These are phyloP conservation scores for Xylaria grammica DNA, from an alignment of 495 filamentous ascomycete genomes.

Conservation along the genomic window DNA sequence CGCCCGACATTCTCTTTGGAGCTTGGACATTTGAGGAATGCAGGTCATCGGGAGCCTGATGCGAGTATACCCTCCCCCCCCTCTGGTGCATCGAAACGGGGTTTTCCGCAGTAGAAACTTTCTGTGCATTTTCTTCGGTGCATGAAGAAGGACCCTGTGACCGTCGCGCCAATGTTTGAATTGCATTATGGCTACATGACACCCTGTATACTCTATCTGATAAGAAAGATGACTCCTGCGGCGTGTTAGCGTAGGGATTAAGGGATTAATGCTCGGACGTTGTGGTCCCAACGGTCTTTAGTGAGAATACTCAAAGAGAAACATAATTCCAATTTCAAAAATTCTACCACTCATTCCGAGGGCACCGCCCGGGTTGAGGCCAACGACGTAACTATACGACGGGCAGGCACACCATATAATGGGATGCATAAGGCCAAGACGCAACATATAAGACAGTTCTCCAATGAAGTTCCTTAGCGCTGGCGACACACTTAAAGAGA, in stretches of 20 bases:
- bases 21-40: conserved; percentile 3
- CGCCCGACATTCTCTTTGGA: conserved; percentile 13
- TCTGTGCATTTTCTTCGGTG: neutral
- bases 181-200: neutral
- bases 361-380: conserved; percentile 6
- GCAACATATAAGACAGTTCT: neutral
- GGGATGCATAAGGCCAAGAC: conserved; percentile 20
- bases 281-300: neutral
- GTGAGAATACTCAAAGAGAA: neutral
- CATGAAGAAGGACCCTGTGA: neutral
- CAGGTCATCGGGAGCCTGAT: conserved; percentile 8
- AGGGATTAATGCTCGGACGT: neutral
- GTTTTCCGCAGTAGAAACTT: conserved; percentile 1
- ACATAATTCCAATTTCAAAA: conserved; percentile 22
- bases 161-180: conserved; percentile 2
- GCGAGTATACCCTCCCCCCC: neutral
- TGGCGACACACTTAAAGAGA: conserved; percentile 11
- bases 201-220: neutral
- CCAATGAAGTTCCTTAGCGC: conserved; percentile 16
- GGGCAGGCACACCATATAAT: neutral
- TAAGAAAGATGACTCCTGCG: neutral
- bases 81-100: conserved; percentile 3
- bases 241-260: neutral
- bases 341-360: neutral
- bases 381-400: neutral